Conservation (phyloP, 2,329 filamentous ascomycete genomes). For the Pestalotiopsis sp. region DNA sequence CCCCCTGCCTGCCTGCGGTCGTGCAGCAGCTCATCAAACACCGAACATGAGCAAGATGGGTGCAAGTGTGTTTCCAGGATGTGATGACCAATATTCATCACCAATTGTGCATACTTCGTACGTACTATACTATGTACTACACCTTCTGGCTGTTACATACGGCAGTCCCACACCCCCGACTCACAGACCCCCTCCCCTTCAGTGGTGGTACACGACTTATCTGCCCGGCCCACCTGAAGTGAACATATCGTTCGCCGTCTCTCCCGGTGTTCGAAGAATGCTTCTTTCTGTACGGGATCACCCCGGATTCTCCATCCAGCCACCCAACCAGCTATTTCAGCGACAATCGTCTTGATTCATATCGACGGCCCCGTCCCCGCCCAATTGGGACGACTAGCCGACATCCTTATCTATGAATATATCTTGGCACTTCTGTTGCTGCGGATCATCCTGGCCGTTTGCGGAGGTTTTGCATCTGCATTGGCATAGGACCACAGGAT, state of each 20-base stretch:
- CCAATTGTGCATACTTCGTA: background rate
- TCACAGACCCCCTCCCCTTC: background rate
- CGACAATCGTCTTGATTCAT: background rate
- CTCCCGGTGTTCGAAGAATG: background rate
- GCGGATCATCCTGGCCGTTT: background rate
- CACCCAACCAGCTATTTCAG: background rate
- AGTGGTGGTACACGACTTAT: background rate
- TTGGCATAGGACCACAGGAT: background rate
- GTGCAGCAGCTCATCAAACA: slow-evolving; percentile 1
- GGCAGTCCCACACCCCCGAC: background rate
- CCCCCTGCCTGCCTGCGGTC: background rate
- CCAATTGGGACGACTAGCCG: background rate
- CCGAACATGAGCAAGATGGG: background rate
- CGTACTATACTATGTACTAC: background rate
- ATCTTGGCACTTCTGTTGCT: background rate
- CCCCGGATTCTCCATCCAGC: background rate
- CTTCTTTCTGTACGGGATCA: background rate
- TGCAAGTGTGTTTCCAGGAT: background rate
- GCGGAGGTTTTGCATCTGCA: background rate
- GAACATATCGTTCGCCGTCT: background rate
- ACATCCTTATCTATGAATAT: slow-evolving; percentile 4
- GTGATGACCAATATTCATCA: background rate
- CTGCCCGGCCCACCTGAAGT: background rate
- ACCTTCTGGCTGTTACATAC: background rate
- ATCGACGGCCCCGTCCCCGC: background rate